phyloP scores from a whole-genome alignment of 148 eudicot species.

The Amaranthus cruentus region DNA sequence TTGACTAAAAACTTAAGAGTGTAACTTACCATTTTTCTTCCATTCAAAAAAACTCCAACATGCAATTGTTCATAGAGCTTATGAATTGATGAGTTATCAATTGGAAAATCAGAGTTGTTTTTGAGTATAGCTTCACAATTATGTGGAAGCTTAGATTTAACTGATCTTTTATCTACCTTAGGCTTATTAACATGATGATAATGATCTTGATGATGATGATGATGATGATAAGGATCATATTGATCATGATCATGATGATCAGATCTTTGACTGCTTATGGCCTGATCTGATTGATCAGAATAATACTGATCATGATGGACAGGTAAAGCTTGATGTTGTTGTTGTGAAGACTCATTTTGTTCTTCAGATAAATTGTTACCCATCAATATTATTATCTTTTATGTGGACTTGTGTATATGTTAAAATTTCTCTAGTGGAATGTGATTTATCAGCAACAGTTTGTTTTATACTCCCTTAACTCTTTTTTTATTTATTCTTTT shows the following conservation, averaged over 20 bases:
- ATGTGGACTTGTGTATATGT: too few species aligned
- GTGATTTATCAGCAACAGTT: too few species aligned
- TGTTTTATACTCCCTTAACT: too few species aligned
- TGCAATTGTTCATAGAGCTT: conserved; percentile 35
- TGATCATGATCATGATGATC: not conserved
- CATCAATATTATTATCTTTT: conserved; percentile 1
- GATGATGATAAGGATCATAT: not conserved
- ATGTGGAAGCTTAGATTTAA: conserved; percentile 39
- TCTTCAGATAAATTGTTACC: conserved; percentile 16
- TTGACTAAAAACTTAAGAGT: too few species aligned
- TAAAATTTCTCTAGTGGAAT: too few species aligned
- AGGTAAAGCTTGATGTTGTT: not conserved
- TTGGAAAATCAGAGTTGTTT: conserved; percentile 31
- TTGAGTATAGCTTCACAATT: conserved; percentile 40
- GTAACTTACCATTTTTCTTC: conserved; percentile 36
- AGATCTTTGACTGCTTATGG: not conserved
- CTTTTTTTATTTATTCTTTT: too few species aligned
- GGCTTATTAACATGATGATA: not conserved
- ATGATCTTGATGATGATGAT: not conserved
- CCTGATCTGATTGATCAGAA: not conserved
- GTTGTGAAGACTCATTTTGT: conserved; percentile 6
- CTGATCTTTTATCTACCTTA: not conserved
- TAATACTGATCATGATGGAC: not conserved
- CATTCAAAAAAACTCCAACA: conserved; percentile 48
- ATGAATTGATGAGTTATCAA: conserved; percentile 39